A percentile compares a stretch with the other conserved stretches of the same genome.
These are phyloP conservation scores for Yarrowia osloensis DNA, from an alignment of 805 yeast genomes.

Conservation along the genomic window DNA sequence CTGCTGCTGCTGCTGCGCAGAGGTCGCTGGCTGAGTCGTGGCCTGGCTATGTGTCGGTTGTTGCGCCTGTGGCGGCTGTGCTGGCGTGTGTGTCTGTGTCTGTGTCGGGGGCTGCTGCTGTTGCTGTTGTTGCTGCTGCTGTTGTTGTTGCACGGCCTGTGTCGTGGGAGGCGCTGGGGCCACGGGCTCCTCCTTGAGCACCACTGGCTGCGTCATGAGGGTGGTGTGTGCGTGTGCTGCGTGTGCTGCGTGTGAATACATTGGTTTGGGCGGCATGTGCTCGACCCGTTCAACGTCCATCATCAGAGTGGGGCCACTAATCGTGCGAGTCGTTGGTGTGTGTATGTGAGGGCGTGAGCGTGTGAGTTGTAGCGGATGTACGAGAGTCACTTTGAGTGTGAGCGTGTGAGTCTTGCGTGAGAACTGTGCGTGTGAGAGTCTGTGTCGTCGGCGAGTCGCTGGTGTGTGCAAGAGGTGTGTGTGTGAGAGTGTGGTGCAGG, in stretches of 20 bases:
- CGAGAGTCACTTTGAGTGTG: not conserved
- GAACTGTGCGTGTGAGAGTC: not conserved
- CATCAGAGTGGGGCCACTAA: slow-evolving; percentile 11
- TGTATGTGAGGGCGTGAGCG: not conserved
- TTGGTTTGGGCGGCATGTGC: slow-evolving; percentile 30
- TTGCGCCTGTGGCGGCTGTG: not conserved
- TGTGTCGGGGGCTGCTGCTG: not conserved
- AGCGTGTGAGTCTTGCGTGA: not conserved
- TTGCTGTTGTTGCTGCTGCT: not conserved
- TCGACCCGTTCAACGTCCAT: slow-evolving; percentile 29
- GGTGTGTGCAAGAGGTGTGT: not conserved
- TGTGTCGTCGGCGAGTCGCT: not conserved
- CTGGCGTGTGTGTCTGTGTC: not conserved
- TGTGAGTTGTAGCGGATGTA: not conserved
- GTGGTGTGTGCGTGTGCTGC: too few relatives aligned
- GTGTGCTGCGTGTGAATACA: too few relatives aligned
- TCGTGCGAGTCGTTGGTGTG: slow-evolving; percentile 19
- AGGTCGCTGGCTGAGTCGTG: not conserved
- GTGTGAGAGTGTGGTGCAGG: not conserved
- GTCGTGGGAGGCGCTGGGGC: not conserved
- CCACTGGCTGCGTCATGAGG: slow-evolving; percentile 29
- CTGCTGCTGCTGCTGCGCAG: too few relatives aligned
- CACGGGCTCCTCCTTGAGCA: slow-evolving; percentile 13
- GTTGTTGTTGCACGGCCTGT: not conserved
- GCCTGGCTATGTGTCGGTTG: not conserved